Evolutionary conservation across 2,329 filamentous ascomycete genomes (phyloP).

Genomic region (Venturia effusa): DNA sequence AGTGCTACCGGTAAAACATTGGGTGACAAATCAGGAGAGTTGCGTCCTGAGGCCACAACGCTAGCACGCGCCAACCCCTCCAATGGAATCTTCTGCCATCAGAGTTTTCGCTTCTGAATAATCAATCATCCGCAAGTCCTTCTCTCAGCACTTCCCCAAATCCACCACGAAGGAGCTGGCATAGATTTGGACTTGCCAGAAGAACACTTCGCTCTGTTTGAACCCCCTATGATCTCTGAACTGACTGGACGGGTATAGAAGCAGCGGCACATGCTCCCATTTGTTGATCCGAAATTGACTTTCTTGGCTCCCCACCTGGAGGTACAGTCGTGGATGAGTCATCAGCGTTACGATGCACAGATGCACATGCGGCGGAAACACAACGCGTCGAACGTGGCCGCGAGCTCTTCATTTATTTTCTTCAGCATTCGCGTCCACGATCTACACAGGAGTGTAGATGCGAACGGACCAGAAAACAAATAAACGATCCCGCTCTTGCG

Average conservation of each 20-base stretch:
- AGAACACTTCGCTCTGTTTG: slow-evolving; percentile 4
- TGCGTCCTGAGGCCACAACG: background rate
- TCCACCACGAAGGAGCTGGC: background rate
- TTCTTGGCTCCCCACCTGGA: no score
- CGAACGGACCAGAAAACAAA: no score
- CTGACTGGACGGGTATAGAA: slow-evolving; percentile 9
- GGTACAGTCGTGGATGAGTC: no score
- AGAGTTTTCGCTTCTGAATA: background rate
- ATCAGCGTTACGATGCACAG: no score
- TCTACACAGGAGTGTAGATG: no score
- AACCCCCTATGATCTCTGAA: slow-evolving; percentile 1
- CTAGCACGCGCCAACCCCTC: background rate
- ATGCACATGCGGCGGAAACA: no score
- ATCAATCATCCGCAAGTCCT: slow-evolving; percentile 1
- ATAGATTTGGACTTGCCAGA: slow-evolving; percentile 2
- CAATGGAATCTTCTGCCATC: background rate
- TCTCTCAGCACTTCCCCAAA: slow-evolving; percentile 3
- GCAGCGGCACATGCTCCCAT: background rate
- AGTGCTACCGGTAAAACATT: no score
- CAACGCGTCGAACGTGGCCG: no score
- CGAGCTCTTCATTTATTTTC: no score
- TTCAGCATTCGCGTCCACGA: no score
- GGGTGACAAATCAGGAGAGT: no score
- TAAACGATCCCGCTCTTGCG: no score
- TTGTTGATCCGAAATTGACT: background rate